A percentile compares a stretch with the other conserved stretches of the same genome.
Evolutionary conservation across 2,329 filamentous ascomycete genomes (phyloP).

Genomic region (Penicillium sumatraense): DNA sequence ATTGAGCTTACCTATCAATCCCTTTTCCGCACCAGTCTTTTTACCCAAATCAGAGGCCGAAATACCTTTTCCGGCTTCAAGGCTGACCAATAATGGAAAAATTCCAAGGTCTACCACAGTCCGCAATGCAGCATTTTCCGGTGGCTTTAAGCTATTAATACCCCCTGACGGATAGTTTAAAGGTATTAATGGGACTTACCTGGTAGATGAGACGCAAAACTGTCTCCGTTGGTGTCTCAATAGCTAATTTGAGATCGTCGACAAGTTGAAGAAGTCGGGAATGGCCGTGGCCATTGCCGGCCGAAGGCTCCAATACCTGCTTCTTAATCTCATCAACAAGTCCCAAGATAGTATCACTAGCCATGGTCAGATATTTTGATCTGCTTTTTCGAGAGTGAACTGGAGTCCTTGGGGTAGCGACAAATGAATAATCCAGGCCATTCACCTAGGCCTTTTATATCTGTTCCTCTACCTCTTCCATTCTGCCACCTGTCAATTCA

Average conservation of each 20-base stretch:
- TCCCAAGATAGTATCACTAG: not conserved
- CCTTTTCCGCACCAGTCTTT: conserved; percentile 34
- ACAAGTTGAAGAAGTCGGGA: conserved; percentile 21
- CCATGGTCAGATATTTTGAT: too few relatives aligned
- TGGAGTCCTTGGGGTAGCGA: not conserved
- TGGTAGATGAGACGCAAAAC: conserved; percentile 39
- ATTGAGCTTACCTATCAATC: conserved; percentile 35
- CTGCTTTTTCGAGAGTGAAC: not conserved
- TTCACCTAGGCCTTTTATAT: not conserved
- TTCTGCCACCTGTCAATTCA: not conserved
- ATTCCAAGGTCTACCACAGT: conserved; percentile 37
- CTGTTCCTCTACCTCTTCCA: not conserved
- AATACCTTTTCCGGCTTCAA: conserved; percentile 15
- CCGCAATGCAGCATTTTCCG: conserved; percentile 39
- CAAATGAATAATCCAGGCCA: not conserved
- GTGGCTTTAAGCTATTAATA: conserved; percentile 27
- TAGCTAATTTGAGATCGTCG: conserved; percentile 26
- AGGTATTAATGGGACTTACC: conserved; percentile 20
- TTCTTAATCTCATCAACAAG: conserved; percentile 13
- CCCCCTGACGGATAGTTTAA: not conserved
- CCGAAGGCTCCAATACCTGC: not conserved
- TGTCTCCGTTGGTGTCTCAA: conserved; percentile 40
- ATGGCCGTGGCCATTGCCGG: conserved; percentile 11
- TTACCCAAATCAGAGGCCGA: conserved; percentile 33
- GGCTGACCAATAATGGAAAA: conserved; percentile 30